Conservation (phyloP, 441 rosid genomes). For the Populus trichocarpa region DNA sequence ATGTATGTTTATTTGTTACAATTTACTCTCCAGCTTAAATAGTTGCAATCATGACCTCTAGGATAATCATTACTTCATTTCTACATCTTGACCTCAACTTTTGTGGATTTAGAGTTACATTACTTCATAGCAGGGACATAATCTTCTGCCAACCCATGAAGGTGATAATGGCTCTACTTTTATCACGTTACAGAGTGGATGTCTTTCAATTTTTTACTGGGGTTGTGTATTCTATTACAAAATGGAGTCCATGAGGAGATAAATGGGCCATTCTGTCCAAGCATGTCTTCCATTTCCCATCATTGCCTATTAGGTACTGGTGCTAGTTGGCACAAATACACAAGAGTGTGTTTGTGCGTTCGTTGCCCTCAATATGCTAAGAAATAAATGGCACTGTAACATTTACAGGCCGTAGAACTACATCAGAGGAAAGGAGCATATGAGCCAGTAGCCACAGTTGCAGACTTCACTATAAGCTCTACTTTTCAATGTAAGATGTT, state of each 20-base stretch:
- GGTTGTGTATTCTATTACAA: constrained; percentile 1
- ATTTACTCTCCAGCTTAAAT: not conserved
- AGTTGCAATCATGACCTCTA: not conserved
- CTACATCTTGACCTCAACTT: not conserved
- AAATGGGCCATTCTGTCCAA: constrained; percentile 32
- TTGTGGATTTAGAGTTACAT: not conserved
- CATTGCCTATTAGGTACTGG: constrained; percentile 38
- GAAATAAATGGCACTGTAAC: constrained; percentile 23
- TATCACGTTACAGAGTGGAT: constrained; percentile 24
- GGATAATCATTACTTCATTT: not conserved
- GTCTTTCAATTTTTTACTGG: not conserved
- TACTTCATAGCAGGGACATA: constrained; percentile 30
- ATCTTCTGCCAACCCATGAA: constrained; percentile 23
- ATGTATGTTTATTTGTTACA: not conserved
- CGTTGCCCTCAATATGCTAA: constrained; percentile 26
- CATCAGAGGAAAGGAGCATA: constrained; percentile 12
- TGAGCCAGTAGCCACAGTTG: constrained; percentile 13
- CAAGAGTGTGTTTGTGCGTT: constrained; percentile 22
- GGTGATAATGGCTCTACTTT: constrained; percentile 33
- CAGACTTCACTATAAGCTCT: constrained; percentile 36
- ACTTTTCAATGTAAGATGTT: constrained; percentile 73
- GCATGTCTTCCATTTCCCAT: constrained; percentile 16
- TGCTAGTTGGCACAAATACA: constrained; percentile 10
- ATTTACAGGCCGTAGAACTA: constrained; percentile 12
- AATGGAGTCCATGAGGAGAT: constrained; percentile 15